Base-by-base conservation (phyloP, 345 rosid genomes). In the Microthlaspi erraticum region DNA sequence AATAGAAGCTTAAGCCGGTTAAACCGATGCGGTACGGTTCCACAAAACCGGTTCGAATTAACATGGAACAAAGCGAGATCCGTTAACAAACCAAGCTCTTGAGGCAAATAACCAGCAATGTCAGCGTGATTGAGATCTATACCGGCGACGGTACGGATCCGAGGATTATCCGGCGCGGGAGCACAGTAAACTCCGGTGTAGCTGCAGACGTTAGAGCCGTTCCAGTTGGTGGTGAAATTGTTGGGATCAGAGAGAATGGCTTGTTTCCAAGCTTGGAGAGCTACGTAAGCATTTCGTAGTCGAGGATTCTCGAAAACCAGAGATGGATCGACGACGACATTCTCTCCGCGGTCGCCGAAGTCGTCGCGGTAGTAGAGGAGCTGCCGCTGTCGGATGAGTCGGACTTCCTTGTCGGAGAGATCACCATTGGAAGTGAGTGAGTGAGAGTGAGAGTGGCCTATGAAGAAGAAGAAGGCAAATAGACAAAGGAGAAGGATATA, bases 51-150 rank as follows among this genome's bases (percentile, higher is more conserved):
- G 74, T 91, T 91, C 4, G 97, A 78, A 75, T 87, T 91, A 74
- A 91, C 83, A 77, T 91, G 97, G 60, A 91, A 85, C 75, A 91
- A 67, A 60, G 97, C 97, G 29, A 91, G 86, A 86, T 91, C 97
- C 18, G 76, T 44, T 36, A 91, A 80, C 62, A 91, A 78, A 8
- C 97, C 97, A 4, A 91, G 86, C 78, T 91, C 93, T 60, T 83
- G 89, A 14, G 95, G 93, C 66, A 91, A 76, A 71, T 88, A 87
- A 0, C 92, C 92, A 2, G 93, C 97, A 44, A 91, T 88, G 70
- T 91, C 95, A 0, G 82, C 95, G 31, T 88, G 95, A 82, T 91
- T 91, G 32, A 91, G 91, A 80, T 91, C 95, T 71, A 91, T 78
- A 38, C 97, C 97, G 65, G 92, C 97, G 34, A 91, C 89, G 8